Conservation (phyloP, 805 yeast species). For the Candida ascalaphidarum region DNA sequence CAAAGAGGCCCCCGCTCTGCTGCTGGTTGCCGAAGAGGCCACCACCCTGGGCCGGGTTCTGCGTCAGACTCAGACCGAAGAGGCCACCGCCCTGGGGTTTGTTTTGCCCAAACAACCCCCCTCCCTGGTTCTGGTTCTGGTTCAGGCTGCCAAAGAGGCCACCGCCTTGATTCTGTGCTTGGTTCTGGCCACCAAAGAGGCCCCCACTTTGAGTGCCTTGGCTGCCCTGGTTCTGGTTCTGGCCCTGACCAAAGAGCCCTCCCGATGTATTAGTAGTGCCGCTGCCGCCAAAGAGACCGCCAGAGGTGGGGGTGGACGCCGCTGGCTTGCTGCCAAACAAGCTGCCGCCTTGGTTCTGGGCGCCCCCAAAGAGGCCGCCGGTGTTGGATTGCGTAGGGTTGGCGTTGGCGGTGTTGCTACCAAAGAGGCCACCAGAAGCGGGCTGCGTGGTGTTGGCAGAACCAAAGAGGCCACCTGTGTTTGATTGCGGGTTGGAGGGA, state of each 20-base stretch:
- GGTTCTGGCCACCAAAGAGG: slow-evolving; percentile 6
- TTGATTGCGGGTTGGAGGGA: slow-evolving; percentile 3
- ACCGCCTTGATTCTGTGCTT: slow-evolving; percentile 1
- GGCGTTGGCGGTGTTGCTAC: slow-evolving; percentile 7
- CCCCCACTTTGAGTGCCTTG: slow-evolving; percentile 2
- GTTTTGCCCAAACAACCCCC: slow-evolving; percentile 7
- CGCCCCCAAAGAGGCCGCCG: slow-evolving; percentile 4
- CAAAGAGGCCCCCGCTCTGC: neutral
- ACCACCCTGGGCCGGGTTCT: slow-evolving; percentile 3
- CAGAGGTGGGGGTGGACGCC: slow-evolving; percentile 9
- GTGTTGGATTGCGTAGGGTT: too few species aligned
- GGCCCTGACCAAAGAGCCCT: slow-evolving; percentile 12
- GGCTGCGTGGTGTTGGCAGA: slow-evolving; percentile 1
- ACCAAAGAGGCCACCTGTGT: slow-evolving; percentile 5
- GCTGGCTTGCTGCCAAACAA: slow-evolving; percentile 15
- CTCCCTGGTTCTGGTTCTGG: slow-evolving; percentile 3
- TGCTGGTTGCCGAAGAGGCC: slow-evolving; percentile 20
- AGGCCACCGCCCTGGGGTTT: neutral
- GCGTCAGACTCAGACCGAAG: slow-evolving; percentile 1
- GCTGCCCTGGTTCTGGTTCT: slow-evolving; percentile 5
- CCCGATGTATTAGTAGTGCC: slow-evolving; percentile 23
- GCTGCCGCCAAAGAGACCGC: slow-evolving; percentile 14
- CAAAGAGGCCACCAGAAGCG: slow-evolving; percentile 9
- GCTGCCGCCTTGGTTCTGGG: slow-evolving; percentile 9
- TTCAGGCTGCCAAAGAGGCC: slow-evolving; percentile 12